Evolutionary conservation across 805 yeast genomes (phyloP), one percentile per base, ranked within the genome.

Genomic region (Crinitomyces ghanaensis): DNA sequence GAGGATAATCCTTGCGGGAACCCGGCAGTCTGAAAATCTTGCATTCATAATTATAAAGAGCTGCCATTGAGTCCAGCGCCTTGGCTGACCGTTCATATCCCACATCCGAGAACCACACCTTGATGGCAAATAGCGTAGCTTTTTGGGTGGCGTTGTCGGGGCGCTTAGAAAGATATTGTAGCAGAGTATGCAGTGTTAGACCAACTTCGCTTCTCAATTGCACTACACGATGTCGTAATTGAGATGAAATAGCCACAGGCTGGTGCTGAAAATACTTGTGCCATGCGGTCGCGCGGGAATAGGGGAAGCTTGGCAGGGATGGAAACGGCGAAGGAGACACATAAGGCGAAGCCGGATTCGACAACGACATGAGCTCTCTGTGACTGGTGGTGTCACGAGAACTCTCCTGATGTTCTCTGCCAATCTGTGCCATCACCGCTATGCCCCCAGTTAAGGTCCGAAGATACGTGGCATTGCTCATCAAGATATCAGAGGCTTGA

Each of bases 31-130:
- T 62, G 47, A 79, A 86, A 6, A 74, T 60, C 24, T 68, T 66
- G 28, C 68, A 69, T 34, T 77, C 62, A 46, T 69, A 74, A 0
- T 66, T 62, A 38, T 74, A 70, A 30, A 72, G 71, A 21, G 77
- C 61, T 23, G 60, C 59, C 4, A 75, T 53, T 19, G 59, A 69
- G 28, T 73, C 76, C 37, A 74, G 70, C 3, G 67, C 59, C 26
- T 67, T 74, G 31, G 75, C 66, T 1, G 77, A 54, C 8, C 78
- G 60, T 43, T 82, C 93, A 35, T 71, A 66, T 2, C 94, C 93
- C 17, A 78, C 77, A 49, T 84, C 91, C 17, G 78, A 64, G 44
- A 78, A 76, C 83, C 93, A 91, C 5, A 77, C 71, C 40, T 77
- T 73, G 28, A 78, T 50, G 3, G 77, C 74, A 46, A 72, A 70